Base-by-base conservation (phyloP, 108 stramenopile genomes). In the Chaetoceros tenuissimus region DNA sequence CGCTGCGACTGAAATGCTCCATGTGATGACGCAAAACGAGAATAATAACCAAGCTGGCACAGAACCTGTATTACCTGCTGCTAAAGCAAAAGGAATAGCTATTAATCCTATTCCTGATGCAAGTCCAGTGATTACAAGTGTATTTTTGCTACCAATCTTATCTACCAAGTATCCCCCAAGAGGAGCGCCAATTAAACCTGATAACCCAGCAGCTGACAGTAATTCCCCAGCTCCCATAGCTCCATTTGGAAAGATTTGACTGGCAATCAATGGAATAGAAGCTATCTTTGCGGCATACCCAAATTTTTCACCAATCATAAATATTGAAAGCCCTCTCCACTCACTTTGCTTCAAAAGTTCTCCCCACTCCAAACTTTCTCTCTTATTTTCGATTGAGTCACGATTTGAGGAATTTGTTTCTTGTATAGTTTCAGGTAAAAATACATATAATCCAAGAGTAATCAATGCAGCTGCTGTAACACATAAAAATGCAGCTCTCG, bases 211-310 rank as follows among this genome's bases (percentile, higher is more conserved):
- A 34, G 79, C 82, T 1, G 86, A 88, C 5, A 88, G 49, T 21
- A 88, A 56, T 0, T 64, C 58, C 2, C 86, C 86, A 16, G 86
- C 80, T 0, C 82, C 81, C 25, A 64, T 54, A 7, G 82, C 80
- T 46, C 81, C 85, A 27, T 82, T 82, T 0, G 74, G 77, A 13
- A 88, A 53, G 24, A 53, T 55, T 1, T 53, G 55, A 2, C 77
- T 53, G 0, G 86, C 82, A 13, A 88, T 55, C 10, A 88, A 55
- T 2, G 86, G 86, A 21, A 88, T 77, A 26, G 65, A 63, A 1
- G 82, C 82, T 63, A 88, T 88, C 46, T 88, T 88, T 34, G 78
- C 78, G 1, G 86, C 86, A 62, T 63, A 84, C 5, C 86, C 86
- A 57, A 88, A 82, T 21, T 70, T 80, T 10, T 64, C 59, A 1